Conservation (phyloP, 306 rosid genomes). For the Crotalaria pallida region DNA sequence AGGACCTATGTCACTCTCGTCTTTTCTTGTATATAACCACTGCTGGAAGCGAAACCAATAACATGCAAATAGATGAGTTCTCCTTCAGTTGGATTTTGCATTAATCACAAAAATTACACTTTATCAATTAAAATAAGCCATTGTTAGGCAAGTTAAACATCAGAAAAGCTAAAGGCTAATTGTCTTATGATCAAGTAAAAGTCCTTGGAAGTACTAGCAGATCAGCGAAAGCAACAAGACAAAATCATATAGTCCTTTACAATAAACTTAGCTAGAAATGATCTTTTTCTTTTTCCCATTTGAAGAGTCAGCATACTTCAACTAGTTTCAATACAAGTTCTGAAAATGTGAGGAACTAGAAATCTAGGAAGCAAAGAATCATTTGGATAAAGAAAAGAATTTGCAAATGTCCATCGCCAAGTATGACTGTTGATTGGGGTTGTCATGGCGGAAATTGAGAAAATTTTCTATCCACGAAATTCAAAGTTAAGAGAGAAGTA, state of each 20-base stretch:
- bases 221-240: too few relatives aligned
- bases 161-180: not conserved
- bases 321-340: too few relatives aligned
- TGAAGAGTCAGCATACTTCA: too few relatives aligned
- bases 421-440: not conserved
- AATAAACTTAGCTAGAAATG: too few relatives aligned
- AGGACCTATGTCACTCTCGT: constrained; percentile 62
- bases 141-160: not conserved
- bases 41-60: constrained; percentile 40
- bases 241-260: too few relatives aligned
- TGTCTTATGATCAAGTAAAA: constrained; percentile 5
- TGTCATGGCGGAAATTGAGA: not conserved
- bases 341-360: too few relatives aligned
- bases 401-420: not conserved
- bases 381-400: not conserved
- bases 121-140: not conserved
- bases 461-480: constrained; percentile 9
- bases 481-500: too few relatives aligned
- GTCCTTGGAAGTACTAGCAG: not conserved
- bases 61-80: constrained; percentile 13
- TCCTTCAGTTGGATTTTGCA: constrained; percentile 20
- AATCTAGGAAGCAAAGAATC: constrained; percentile 1
- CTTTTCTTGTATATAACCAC: constrained; percentile 69
- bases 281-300: too few relatives aligned
- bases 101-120: not conserved